A percentile compares a stretch with the other conserved stretches of the same genome.
These are phyloP conservation scores for Phytophthora fragariae DNA, from an alignment of 352 stramenopile species.

Conservation along the genomic window DNA sequence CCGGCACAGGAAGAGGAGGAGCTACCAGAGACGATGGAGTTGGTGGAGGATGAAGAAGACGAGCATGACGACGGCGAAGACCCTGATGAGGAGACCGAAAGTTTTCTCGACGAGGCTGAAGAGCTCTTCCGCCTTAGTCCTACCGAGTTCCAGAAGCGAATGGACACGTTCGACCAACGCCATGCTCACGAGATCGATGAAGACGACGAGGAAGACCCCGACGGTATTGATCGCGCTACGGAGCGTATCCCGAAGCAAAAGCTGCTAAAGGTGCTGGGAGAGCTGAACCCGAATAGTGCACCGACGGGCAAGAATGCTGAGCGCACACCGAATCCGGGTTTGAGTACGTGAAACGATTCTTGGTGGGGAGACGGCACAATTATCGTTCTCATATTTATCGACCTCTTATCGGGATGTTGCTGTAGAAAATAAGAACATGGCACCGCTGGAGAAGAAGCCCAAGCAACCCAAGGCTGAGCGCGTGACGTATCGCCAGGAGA, in stretches of 20 bases:
- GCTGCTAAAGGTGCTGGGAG: conserved; percentile 72
- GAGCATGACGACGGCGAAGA: conserved; percentile 50
- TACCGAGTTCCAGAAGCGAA: conserved; percentile 70
- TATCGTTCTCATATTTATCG: background rate
- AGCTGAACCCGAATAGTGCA: conserved; percentile 54
- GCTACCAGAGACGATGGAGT: conserved; percentile 39
- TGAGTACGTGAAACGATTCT: conserved; percentile 44
- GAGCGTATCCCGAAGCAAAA: conserved; percentile 79
- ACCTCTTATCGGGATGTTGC: background rate
- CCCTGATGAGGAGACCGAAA: conserved; percentile 61
- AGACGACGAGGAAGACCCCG: conserved; percentile 39
- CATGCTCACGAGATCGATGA: conserved; percentile 41
- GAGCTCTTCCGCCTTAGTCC: conserved; percentile 70
- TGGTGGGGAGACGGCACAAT: background rate
- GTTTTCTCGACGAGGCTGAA: conserved; percentile 79
- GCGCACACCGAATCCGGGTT: conserved; percentile 50
- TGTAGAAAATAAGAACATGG: conserved; percentile 73
- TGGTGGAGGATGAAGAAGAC: conserved; percentile 35
- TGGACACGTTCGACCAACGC: conserved; percentile 57
- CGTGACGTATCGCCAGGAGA: conserved; percentile 79
- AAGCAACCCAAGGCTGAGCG: conserved; percentile 71
- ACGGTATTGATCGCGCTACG: conserved; percentile 67
- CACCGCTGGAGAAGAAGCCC: conserved; percentile 75
- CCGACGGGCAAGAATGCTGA: conserved; percentile 55
- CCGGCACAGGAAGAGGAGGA: conserved; percentile 29